Percentiles rank a stretch among this genome's conserved stretches.
Evolutionary conservation across 306 rosid genomes (phyloP).

Genomic region (Begonia peltatifolia): DNA sequence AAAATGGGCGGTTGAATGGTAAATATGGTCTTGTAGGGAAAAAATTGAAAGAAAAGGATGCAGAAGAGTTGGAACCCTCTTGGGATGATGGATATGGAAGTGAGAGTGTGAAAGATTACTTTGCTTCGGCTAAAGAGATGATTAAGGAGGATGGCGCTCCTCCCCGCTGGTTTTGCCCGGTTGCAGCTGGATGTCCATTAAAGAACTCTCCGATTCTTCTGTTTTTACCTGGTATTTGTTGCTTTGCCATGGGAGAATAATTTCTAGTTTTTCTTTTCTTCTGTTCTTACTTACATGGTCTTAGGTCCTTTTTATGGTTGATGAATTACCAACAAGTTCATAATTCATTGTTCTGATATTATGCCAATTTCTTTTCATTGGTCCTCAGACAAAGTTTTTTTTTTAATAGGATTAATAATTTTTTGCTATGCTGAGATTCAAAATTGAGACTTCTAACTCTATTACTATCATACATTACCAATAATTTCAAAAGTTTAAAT

Average conservation of each 20-base stretch:
- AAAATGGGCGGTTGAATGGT: constrained; percentile 17
- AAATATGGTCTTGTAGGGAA: constrained; percentile 13
- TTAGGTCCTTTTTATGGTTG: background rate
- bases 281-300: background rate
- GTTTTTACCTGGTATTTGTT: constrained; percentile 64
- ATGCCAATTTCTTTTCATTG: no score
- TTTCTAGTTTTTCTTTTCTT: background rate
- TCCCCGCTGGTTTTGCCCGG: constrained; percentile 86
- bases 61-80: constrained; percentile 32
- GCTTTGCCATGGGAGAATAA: background rate
- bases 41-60: constrained; percentile 5
- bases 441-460: no score
- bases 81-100: constrained; percentile 88
- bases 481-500: no score
- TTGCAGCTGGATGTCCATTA: constrained; percentile 32
- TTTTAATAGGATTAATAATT: no score
- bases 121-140: constrained; percentile 36
- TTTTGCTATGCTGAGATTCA: no score
- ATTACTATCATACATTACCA: no score
- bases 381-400: no score
- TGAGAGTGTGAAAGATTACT: constrained; percentile 59
- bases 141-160: constrained; percentile 57
- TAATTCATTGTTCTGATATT: no score
- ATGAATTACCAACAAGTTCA: background rate
- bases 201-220: constrained; percentile 53